Evolutionary conservation across 2,329 filamentous ascomycete genomes (phyloP).

Genomic region (Penicillium occitanis): DNA sequence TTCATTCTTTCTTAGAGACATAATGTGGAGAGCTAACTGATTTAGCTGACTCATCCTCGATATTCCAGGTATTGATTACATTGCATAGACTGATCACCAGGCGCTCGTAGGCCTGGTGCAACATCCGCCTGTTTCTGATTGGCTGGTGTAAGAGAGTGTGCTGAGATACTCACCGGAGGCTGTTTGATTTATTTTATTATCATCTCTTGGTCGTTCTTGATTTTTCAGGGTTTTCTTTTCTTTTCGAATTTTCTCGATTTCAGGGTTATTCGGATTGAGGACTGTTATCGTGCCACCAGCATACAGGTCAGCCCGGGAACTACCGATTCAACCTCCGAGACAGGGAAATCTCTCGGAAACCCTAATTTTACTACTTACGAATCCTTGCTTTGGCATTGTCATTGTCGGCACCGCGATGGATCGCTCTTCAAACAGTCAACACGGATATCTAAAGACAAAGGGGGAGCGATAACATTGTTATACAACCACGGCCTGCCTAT

Average conservation of each 20-base stretch:
- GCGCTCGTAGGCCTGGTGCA: not conserved
- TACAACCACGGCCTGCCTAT: not conserved
- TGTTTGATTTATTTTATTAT: not conserved
- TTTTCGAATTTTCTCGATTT: not conserved
- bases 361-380: not conserved
- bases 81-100: not conserved
- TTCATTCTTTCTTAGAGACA: not conserved
- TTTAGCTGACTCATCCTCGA: not conserved
- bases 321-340: not conserved
- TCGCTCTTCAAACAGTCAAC: not conserved
- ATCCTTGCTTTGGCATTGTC: not conserved
- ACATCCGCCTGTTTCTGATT: not conserved
- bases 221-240: not conserved
- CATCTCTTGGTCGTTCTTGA: not conserved
- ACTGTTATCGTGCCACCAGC: not conserved
- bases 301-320: not conserved
- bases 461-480: constrained; percentile 2
- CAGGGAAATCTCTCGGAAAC: not conserved
- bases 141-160: not conserved
- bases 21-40: not conserved
- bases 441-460: not conserved
- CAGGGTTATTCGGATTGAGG: not conserved
- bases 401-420: constrained; percentile 1
- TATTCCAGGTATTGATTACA: not conserved
- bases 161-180: not conserved